Base-by-base conservation (phyloP, 768 basidiomycete genomes). In the Trametes sanguinea region DNA sequence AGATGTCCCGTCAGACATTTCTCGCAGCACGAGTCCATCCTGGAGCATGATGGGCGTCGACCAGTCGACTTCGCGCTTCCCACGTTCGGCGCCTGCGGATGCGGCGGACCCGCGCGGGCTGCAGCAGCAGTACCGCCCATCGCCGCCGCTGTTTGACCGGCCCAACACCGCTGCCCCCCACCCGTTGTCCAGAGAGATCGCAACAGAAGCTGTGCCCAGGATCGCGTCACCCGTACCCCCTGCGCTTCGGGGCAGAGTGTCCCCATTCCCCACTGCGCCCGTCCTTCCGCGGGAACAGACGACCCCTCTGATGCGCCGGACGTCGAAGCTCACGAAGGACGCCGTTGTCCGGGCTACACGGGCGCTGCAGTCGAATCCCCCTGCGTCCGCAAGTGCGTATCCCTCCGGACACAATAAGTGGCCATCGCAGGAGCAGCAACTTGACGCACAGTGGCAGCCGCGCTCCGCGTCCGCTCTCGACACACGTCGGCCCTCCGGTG, bases 241-340 rank as follows among this genome's bases (percentile, higher is more conserved):
- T 8, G 51, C 53, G 30, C 61, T 65, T 53, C 67, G 67, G 10
- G 61, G 62, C 11, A 61, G 67, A 10, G 59, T 61, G 16, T 65
- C 67, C 0, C 61, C 65, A 2, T 64, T 68, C 60, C 67, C 65
- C n/a, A 64, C 62, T 2, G 59, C 67, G 42, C 63, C 65, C 4
- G 63, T 81, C n/a, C 58, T 75, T 6, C 70, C 60, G 51, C 71
- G 51, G 39, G 64, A 57, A 56, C 67, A 65, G 35, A 65, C 67
- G 30, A 57, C 66, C 6, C 54, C 60, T 45, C 65, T 67, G 29
- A 58, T 69, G 47, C 70, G 63, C 33, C 62, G 66, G 32, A 63
- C 68, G 32, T 67, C 66, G 44, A 64, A 57, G 54, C 45, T 65
- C 6, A 63, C 64, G 16, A 55, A 55, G n/a, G 55, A 61, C 10